phyloP scores from a whole-genome alignment of 495 filamentous ascomycete genomes.

The Penicillium simplicissimum region DNA sequence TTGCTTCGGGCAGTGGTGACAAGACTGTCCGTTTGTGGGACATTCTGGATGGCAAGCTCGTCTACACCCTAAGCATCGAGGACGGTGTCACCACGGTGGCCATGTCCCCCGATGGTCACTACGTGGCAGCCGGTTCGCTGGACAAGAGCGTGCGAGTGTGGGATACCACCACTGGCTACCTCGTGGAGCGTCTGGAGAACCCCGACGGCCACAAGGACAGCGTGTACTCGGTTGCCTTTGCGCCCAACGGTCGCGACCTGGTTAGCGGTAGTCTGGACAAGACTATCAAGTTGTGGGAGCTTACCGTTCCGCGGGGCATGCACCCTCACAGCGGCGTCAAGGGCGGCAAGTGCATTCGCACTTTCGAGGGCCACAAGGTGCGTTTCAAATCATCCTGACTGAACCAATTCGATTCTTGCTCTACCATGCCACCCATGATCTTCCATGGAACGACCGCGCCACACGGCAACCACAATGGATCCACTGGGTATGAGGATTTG shows the following conservation, averaged over 20 bases:
- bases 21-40: conserved; percentile 89
- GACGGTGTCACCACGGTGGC: conserved; percentile 91
- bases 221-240: conserved; percentile 91
- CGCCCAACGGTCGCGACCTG: conserved; percentile 81
- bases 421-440: conserved; percentile 2
- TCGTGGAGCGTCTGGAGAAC: conserved; percentile 82
- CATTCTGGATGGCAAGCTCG: conserved; percentile 71
- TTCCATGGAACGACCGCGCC: conserved; percentile 1
- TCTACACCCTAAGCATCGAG: conserved; percentile 78
- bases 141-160: conserved; percentile 91
- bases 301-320: conserved; percentile 65
- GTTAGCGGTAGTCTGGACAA: conserved; percentile 90
- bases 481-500: background rate
- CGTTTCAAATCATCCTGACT: conserved; percentile 28
- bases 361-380: conserved; percentile 90
- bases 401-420: background rate
- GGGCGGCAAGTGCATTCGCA: conserved; percentile 80
- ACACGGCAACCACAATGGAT: background rate
- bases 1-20: conserved; percentile 86
- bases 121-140: conserved; percentile 82
- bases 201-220: conserved; percentile 87
- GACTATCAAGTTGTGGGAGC: conserved; percentile 95
- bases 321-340: conserved; percentile 63
- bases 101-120: conserved; percentile 85
- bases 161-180: conserved; percentile 78